These are phyloP conservation scores for Hibiscus tridactylites DNA, from an alignment of 345 rosid species.

Conservation along the genomic window DNA sequence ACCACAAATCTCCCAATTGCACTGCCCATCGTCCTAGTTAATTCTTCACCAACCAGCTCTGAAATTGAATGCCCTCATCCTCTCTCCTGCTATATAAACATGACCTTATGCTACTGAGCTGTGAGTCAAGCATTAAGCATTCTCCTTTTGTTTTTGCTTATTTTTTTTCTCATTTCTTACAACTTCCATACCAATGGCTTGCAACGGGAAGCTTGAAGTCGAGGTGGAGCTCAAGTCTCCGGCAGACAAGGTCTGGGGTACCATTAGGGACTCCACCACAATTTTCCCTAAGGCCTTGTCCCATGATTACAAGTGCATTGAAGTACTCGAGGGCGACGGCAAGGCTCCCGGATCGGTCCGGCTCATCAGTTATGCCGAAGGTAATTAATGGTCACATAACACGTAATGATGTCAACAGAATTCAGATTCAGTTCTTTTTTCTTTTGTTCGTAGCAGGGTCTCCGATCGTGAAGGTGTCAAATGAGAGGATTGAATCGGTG, in stretches of 20 bases:
- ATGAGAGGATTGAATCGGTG: conserved; percentile 66
- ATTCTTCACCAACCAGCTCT: conserved; percentile 9
- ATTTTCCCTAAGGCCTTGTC: conserved; percentile 65
- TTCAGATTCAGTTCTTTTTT: not conserved
- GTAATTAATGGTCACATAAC: conserved; percentile 13
- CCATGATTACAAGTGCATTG: conserved; percentile 66
- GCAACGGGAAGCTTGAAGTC: conserved; percentile 50
- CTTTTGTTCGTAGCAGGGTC: conserved; percentile 35
- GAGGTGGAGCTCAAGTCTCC: conserved; percentile 69
- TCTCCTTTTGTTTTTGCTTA: not conserved
- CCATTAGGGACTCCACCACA: conserved; percentile 48
- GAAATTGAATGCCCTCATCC: not conserved
- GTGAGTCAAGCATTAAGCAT: not conserved
- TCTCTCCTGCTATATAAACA: conserved; percentile 5
- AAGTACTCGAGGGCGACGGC: conserved; percentile 79
- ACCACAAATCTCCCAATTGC: not conserved
- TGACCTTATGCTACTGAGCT: not conserved
- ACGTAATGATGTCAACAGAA: not conserved
- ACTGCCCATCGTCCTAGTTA: not conserved
- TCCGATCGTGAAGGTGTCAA: conserved; percentile 52
- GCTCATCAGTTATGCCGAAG: conserved; percentile 58
- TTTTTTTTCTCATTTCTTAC: not conserved
- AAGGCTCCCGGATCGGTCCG: conserved; percentile 70
- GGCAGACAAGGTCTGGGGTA: conserved; percentile 54
- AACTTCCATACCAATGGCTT: conserved; percentile 30